These are phyloP conservation scores for Citrus cavaleriei DNA, from an alignment of 345 rosid genomes.

Conservation along the genomic window DNA sequence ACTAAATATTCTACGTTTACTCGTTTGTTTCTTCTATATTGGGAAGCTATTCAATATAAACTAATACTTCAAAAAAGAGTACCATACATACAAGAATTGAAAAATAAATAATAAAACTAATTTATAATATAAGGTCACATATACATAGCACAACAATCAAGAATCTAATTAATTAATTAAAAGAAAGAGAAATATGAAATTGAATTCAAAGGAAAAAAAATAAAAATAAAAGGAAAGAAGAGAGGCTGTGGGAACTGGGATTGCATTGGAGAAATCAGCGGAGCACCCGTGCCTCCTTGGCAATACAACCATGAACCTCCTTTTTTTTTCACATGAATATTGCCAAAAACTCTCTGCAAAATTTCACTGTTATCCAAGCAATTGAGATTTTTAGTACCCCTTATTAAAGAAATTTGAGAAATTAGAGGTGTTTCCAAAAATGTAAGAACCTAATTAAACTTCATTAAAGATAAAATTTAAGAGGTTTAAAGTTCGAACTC, in stretches of 20 bases:
- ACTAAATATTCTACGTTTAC: background rate
- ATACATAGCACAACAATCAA: constrained; percentile 14
- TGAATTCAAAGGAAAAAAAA: background rate
- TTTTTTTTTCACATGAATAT: background rate
- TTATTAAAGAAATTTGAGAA: background rate
- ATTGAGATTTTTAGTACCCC: background rate
- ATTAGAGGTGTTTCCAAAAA: constrained; percentile 17
- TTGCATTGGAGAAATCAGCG: constrained; percentile 47
- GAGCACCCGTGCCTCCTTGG: constrained; percentile 43
- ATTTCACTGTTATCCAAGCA: constrained; percentile 19
- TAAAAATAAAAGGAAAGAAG: background rate
- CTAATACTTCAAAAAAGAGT: background rate
- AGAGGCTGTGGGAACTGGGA: constrained; percentile 31
- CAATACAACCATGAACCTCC: background rate
- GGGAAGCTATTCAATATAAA: background rate
- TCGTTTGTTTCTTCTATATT: background rate
- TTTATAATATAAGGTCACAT: background rate
- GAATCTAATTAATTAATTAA: background rate
- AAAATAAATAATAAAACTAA: background rate
- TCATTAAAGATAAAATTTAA: constrained; percentile 4
- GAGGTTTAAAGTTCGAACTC: background rate
- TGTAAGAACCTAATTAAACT: background rate
- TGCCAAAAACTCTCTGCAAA: background rate
- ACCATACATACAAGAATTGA: background rate
- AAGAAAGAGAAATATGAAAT: background rate